These are phyloP conservation scores for Tolypocladium tundrense DNA, from an alignment of 2,329 filamentous ascomycete species.

Conservation along the genomic window DNA sequence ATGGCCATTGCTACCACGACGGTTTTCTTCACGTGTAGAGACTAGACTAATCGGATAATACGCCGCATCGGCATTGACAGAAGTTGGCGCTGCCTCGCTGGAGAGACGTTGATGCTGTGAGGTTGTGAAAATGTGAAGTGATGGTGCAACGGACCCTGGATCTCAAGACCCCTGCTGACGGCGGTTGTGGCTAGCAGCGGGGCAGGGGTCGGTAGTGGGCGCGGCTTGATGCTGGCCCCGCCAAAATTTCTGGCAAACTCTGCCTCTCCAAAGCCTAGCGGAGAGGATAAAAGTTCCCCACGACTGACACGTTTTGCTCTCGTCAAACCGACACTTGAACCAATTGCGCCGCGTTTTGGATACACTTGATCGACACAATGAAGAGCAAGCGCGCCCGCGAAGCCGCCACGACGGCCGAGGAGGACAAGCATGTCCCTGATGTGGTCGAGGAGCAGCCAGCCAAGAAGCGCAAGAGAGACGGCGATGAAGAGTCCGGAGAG, in stretches of 20 bases:
- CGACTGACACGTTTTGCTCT: not conserved
- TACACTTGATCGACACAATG: conserved; percentile 11
- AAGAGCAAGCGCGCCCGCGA: conserved; percentile 31
- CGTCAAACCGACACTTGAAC: not conserved
- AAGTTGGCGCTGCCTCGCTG: not conserved
- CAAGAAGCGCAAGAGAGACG: conserved; percentile 27
- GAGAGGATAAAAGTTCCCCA: not conserved
- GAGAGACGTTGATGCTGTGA: not conserved
- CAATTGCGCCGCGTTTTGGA: not conserved
- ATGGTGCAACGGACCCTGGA: not conserved
- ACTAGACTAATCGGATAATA: conserved; percentile 6
- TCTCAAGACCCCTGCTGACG: not conserved
- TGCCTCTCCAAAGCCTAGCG: not conserved
- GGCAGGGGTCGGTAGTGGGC: not conserved
- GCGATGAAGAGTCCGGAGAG: conserved; percentile 13
- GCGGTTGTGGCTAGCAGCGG: not conserved
- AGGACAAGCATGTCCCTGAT: conserved; percentile 13
- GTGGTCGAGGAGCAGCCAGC: conserved; percentile 13
- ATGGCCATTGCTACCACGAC: conserved; percentile 9
- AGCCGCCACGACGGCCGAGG: conserved; percentile 16
- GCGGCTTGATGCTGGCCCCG: not conserved
- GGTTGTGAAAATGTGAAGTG: not conserved
- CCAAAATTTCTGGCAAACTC: conserved; percentile 5
- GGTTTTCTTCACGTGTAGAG: conserved; percentile 7
- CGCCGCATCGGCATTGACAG: not conserved